Percentiles rank a stretch among this genome's conserved stretches.
phyloP scores from a whole-genome alignment of 805 yeast genomes.

The Schwanniomyces pseudopolymorphus region DNA sequence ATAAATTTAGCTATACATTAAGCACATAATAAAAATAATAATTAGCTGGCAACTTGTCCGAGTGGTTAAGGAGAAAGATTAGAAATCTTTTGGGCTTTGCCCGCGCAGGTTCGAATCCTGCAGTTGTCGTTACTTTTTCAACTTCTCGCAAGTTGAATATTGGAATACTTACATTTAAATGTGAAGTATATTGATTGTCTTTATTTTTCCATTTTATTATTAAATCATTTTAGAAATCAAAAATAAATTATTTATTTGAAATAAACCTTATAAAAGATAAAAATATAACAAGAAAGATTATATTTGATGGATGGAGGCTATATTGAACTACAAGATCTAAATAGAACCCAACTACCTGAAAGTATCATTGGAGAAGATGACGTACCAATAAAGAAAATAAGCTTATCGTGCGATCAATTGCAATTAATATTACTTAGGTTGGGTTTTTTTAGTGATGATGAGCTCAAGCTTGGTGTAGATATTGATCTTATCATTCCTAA shows the following conservation, averaged over 20 bases:
- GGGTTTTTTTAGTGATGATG: conserved; percentile 24
- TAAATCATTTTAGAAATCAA: no score
- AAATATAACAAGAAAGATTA: no score
- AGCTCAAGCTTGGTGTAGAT: conserved; percentile 3
- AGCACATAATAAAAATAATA: no score
- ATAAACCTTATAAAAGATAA: no score
- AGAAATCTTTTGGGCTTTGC: conserved; percentile 62
- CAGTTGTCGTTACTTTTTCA: conserved; percentile 46
- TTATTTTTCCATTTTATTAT: no score
- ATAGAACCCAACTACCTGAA: not conserved
- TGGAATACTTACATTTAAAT: no score
- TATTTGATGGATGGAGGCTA: conserved; percentile 8
- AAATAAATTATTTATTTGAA: no score
- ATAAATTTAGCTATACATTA: no score
- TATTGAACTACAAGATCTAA: conserved; percentile 14
- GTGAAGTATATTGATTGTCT: no score
- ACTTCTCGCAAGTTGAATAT: not conserved
- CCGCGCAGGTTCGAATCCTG: conserved; percentile 66
- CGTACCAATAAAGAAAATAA: not conserved
- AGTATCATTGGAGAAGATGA: not conserved
- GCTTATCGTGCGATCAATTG: conserved; percentile 7
- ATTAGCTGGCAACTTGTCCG: conserved; percentile 49
- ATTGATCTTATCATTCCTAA: conserved; percentile 10
- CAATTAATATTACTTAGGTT: conserved; percentile 18
- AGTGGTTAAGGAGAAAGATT: conserved; percentile 59